Evolutionary conservation across 352 stramenopile genomes (phyloP).

Genomic region (Nothophytophthora sp.): DNA sequence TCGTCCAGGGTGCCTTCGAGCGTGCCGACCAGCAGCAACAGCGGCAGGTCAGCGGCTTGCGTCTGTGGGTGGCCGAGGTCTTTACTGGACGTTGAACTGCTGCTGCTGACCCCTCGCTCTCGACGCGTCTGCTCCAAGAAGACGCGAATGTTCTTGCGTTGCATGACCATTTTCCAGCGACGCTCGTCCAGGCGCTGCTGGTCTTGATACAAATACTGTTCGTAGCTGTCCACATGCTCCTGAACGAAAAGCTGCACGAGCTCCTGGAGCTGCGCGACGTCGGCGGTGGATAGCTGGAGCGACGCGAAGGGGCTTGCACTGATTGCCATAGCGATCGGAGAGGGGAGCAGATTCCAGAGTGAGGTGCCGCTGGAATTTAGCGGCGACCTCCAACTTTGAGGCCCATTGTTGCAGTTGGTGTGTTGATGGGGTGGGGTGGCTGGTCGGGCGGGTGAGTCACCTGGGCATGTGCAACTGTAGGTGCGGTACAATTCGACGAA

Average conservation of each 20-base stretch:
- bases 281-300: conserved; percentile 18
- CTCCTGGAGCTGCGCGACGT: conserved; percentile 25
- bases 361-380: too few relatives aligned
- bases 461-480: too few relatives aligned
- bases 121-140: conserved; percentile 19
- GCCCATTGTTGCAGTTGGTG: too few relatives aligned
- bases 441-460: too few relatives aligned
- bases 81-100: not conserved
- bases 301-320: conserved; percentile 28
- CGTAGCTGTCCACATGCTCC: conserved; percentile 26
- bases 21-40: conserved; percentile 24
- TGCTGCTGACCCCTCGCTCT: not conserved
- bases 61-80: conserved; percentile 9
- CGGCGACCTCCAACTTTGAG: too few relatives aligned
- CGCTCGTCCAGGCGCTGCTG: conserved; percentile 22
- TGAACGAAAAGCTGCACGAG: conserved; percentile 32
- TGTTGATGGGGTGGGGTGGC: too few relatives aligned
- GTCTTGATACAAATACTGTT: conserved; percentile 29
- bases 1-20: conserved; percentile 33
- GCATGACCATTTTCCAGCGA: conserved; percentile 30
- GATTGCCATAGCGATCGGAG: conserved; percentile 8
- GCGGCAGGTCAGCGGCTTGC: conserved; percentile 13
- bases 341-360: not conserved
- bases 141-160: conserved; percentile 27
- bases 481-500: too few relatives aligned